Percentiles rank a stretch among this genome's conserved stretches.
These are phyloP conservation scores for Exophiala aquamarina DNA, from an alignment of 2,329 filamentous ascomycete genomes.

Conservation along the genomic window DNA sequence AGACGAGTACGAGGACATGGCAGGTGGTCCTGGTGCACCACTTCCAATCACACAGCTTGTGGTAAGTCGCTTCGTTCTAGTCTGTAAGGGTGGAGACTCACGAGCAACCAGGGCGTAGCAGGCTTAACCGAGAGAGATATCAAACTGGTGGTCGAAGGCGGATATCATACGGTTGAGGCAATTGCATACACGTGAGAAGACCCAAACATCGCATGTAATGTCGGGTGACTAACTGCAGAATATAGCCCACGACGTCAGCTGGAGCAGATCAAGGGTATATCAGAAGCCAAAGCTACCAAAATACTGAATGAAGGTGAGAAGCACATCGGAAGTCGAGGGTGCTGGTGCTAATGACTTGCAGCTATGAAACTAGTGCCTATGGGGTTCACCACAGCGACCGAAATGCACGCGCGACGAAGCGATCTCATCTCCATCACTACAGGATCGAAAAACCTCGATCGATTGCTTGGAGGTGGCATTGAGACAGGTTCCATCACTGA, in stretches of 20 bases:
- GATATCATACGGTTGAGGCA: conserved; percentile 92
- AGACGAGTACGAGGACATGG: conserved; percentile 61
- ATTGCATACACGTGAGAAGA: conserved; percentile 80
- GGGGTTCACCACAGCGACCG: conserved; percentile 98
- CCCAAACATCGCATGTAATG: neutral
- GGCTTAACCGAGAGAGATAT: conserved; percentile 95
- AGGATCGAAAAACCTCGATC: conserved; percentile 95
- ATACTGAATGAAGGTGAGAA: conserved; percentile 80
- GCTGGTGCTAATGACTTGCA: conserved; percentile 37
- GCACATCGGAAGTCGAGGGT: conserved; percentile 1
- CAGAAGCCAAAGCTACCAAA: conserved; percentile 92
- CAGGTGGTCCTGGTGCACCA: conserved; percentile 85
- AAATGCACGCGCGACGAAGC: conserved; percentile 96
- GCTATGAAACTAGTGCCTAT: conserved; percentile 96
- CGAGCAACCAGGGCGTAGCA: conserved; percentile 67
- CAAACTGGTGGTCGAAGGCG: conserved; percentile 85
- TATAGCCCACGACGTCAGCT: conserved; percentile 68
- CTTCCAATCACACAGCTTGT: conserved; percentile 84
- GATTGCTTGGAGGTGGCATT: conserved; percentile 86
- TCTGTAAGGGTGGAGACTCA: conserved; percentile 19
- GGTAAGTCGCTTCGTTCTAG: conserved; percentile 52
- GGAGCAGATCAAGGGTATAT: conserved; percentile 97
- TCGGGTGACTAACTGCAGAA: neutral
- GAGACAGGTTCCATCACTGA: conserved; percentile 98
- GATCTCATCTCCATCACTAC: conserved; percentile 98